A percentile compares a stretch with the other conserved stretches of the same genome.
Conservation (phyloP, 108 stramenopile species). For the Nitzschia sp. region DNA sequence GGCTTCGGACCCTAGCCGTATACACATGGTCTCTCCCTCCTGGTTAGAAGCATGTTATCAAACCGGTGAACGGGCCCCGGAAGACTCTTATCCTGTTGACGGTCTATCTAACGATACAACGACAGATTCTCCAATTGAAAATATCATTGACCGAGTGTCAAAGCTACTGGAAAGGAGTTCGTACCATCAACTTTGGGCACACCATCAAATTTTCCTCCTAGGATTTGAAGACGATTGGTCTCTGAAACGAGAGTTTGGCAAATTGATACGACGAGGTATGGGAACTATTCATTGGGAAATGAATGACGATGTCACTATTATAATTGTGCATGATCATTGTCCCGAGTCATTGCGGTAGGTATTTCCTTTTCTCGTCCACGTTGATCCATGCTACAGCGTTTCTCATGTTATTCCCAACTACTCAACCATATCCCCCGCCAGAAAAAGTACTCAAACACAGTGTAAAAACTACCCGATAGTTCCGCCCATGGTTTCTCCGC, state of each 20-base stretch:
- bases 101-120: background rate
- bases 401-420: background rate
- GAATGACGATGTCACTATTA: conserved; percentile 53
- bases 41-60: conserved; percentile 38
- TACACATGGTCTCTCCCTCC: conserved; percentile 42
- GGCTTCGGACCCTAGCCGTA: conserved; percentile 6
- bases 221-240: conserved; percentile 33
- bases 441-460: too few species aligned
- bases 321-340: conserved; percentile 59
- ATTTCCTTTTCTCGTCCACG: background rate
- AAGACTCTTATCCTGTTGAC: conserved; percentile 11
- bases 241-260: conserved; percentile 31
- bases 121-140: background rate
- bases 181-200: conserved; percentile 5
- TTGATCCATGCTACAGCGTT: background rate
- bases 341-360: conserved; percentile 39
- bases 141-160: background rate
- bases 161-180: background rate
- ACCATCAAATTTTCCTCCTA: conserved; percentile 26
- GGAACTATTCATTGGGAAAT: conserved; percentile 74
- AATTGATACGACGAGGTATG: conserved; percentile 54
- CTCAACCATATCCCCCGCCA: background rate
- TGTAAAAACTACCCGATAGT: conserved; percentile 47
- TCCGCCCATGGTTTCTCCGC: conserved; percentile 55
- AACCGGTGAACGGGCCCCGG: conserved; percentile 22